Base-by-base conservation (phyloP, 805 yeast genomes). In the Sugiyamaella americana region DNA sequence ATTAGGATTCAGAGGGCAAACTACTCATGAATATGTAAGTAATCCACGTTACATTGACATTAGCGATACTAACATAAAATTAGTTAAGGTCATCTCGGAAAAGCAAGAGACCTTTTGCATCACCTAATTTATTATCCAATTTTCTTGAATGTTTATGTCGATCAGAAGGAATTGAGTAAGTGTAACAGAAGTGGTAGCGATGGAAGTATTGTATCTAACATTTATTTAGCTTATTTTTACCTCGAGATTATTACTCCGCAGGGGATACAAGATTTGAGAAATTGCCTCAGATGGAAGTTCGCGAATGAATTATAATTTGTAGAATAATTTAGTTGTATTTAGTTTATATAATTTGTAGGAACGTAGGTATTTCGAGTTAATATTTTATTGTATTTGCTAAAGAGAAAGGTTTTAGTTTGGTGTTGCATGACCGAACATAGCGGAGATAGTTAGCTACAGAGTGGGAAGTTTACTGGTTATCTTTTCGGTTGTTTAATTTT, bases 1-100 rank as follows among this genome's bases (percentile, higher is more conserved):
- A 43, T 61, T 85, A 43, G 75, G 79, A 0, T 58, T 75, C 1
- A 71, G 76, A 5, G 81, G 80, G 41, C 71, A 82, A 51, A 81
- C 89, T 5, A 85, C 95, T 4, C 70, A 88, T 51, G 95, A 86
- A 54, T 85, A 74, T 57, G 65, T 86, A 42, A 75, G 74, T 48
- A n/a, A n/a, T n/a, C n/a, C n/a, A n/a, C n/a, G n/a, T n/a, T n/a
- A n/a, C n/a, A n/a, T n/a, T n/a, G n/a, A n/a, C n/a, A n/a, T n/a
- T n/a, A n/a, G n/a, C n/a, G n/a, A n/a, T n/a, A n/a, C n/a, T n/a
- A n/a, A n/a, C n/a, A 26, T 13, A 26, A 26, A 8, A 26, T 13
- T 13, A 26, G 32, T 13, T 26, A 8, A 26, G 32, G 13, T 26
- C 32, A 26, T 8, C 32, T 13, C 8, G 13, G 11, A 26, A 26